Evolutionary conservation across 768 basidiomycete species (phyloP).

Genomic region (Boletus tylopilopsis): DNA sequence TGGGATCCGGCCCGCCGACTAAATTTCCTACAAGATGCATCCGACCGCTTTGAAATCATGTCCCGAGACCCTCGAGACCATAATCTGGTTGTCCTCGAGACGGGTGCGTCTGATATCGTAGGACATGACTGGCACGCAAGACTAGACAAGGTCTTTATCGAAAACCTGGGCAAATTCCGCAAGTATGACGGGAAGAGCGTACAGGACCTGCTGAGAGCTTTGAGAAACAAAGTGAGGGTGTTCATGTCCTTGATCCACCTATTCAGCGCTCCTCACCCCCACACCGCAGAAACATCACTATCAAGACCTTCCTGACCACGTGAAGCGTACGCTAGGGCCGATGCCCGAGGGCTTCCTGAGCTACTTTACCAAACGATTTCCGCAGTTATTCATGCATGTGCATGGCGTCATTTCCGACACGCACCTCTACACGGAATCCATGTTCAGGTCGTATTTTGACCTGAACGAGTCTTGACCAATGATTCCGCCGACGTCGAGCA

Average conservation of each 20-base stretch:
- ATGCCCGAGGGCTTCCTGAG: constrained; percentile 90
- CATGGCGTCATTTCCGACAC: constrained; percentile 75
- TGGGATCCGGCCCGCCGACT: constrained; percentile 87
- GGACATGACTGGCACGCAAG: constrained; percentile 88
- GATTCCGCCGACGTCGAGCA: neutral
- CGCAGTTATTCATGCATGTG: constrained; percentile 87
- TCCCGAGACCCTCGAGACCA: constrained; percentile 85
- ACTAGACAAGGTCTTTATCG: constrained; percentile 86
- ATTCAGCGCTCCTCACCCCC: constrained; percentile 8
- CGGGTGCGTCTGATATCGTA: constrained; percentile 62
- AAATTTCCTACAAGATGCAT: constrained; percentile 94
- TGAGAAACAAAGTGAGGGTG: constrained; percentile 87
- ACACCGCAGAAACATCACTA: constrained; percentile 89
- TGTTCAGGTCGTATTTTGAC: constrained; percentile 91
- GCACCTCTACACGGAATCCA: constrained; percentile 73
- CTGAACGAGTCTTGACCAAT: constrained; percentile 43
- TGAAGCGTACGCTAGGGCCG: constrained; percentile 82
- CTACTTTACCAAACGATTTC: constrained; percentile 95
- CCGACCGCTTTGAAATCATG: constrained; percentile 98
- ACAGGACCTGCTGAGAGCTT: constrained; percentile 86
- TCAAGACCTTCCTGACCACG: constrained; percentile 91
- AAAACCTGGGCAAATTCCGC: constrained; percentile 94
- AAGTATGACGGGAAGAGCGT: constrained; percentile 93
- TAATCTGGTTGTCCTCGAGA: constrained; percentile 72
- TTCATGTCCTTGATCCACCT: neutral